phyloP scores from a whole-genome alignment of 1,139 yeast species.

The Yamadazyma sp. region DNA sequence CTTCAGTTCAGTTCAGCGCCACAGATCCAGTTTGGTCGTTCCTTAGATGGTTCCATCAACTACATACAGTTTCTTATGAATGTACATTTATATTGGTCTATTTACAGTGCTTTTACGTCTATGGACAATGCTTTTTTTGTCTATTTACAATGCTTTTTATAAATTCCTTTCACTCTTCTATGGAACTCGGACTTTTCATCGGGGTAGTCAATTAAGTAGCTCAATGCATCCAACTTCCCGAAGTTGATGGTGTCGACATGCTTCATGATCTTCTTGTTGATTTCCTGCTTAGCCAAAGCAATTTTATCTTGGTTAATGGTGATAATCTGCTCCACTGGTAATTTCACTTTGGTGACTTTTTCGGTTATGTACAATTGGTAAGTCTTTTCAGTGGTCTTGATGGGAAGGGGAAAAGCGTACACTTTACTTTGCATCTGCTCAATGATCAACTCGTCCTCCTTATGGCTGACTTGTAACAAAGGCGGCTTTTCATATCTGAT shows the following conservation, averaged over 20 bases:
- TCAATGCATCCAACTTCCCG: constrained; percentile 13
- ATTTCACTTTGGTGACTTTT: constrained; percentile 11
- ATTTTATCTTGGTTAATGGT: constrained; percentile 14
- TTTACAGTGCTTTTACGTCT: background rate
- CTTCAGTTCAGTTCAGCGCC: no score
- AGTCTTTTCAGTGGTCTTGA: constrained; percentile 17
- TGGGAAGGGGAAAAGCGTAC: constrained; percentile 52
- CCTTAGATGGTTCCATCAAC: no score
- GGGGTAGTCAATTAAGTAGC: constrained; percentile 16
- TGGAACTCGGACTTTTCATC: constrained; percentile 11
- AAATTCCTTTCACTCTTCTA: constrained; percentile 7
- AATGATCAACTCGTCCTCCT: constrained; percentile 30
- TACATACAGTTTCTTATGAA: background rate
- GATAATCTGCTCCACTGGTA: constrained; percentile 9
- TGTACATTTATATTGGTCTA: background rate
- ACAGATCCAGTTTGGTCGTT: no score
- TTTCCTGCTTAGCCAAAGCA: constrained; percentile 13
- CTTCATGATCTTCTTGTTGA: constrained; percentile 15
- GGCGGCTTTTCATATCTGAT: constrained; percentile 60
- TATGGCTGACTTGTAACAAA: constrained; percentile 38
- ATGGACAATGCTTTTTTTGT: background rate
- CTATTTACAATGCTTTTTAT: constrained; percentile 7
- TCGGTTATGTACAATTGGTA: constrained; percentile 12
- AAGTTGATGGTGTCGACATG: constrained; percentile 9
- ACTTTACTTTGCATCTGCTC: constrained; percentile 54